phyloP scores from a whole-genome alignment of 345 rosid genomes.

The Linum lewisii region DNA sequence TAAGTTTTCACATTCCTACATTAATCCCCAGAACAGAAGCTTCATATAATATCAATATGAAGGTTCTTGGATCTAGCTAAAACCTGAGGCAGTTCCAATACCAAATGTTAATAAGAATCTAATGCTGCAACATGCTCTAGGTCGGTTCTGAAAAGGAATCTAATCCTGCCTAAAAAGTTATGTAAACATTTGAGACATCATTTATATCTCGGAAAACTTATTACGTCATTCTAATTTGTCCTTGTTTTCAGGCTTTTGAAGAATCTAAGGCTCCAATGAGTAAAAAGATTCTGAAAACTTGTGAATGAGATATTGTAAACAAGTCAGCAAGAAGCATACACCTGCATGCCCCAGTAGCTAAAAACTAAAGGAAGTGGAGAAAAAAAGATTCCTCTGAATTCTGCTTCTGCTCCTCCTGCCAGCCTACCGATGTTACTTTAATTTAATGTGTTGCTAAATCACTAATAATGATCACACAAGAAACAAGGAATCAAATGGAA shows the following conservation, averaged over 20 bases:
- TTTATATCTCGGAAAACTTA: not conserved
- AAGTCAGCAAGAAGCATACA: not conserved
- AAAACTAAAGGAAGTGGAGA: not conserved
- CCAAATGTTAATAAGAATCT: not conserved
- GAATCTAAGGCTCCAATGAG: constrained; percentile 20
- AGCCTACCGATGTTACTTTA: not conserved
- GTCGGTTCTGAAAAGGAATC: not conserved
- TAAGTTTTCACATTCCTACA: not conserved
- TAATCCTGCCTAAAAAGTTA: not conserved
- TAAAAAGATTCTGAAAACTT: not conserved
- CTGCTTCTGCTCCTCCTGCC: not conserved
- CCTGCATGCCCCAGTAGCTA: not conserved
- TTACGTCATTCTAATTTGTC: not conserved
- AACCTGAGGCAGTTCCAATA: not conserved
- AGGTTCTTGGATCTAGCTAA: not conserved
- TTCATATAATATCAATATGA: not conserved
- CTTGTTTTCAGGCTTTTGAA: constrained; percentile 15
- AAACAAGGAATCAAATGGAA: not conserved
- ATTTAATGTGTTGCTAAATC: not conserved
- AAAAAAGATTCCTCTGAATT: not conserved
- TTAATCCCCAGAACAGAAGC: not conserved
- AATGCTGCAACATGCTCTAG: not conserved
- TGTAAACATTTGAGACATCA: not conserved
- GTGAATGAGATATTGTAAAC: not conserved
- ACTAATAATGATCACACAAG: not conserved